A percentile compares a stretch with the other conserved stretches of the same genome.
phyloP scores from a whole-genome alignment of 2,329 filamentous ascomycete genomes.

The Botryotinia narcissicola region DNA sequence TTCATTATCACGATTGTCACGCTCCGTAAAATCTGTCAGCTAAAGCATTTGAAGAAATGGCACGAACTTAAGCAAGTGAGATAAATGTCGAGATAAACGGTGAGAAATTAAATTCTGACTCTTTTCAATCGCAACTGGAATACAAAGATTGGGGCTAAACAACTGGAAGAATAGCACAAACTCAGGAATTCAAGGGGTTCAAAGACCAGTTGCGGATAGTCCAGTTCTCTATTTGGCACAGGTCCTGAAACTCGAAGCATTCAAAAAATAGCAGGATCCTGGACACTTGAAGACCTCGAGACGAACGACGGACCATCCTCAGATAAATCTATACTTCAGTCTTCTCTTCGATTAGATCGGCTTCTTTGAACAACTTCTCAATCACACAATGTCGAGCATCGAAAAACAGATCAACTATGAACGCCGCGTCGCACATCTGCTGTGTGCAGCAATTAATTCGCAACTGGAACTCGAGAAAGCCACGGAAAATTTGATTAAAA shows the following conservation, averaged over 20 bases:
- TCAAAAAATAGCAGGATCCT: rapidly evolving
- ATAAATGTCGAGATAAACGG: background rate
- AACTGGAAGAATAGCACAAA: background rate
- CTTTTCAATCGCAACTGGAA: background rate
- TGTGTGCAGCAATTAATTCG: background rate
- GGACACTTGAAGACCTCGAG: background rate
- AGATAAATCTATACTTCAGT: background rate
- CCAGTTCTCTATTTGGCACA: background rate
- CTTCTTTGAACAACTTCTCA: background rate
- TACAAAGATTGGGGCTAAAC: background rate
- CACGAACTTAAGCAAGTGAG: background rate
- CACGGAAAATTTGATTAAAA: background rate
- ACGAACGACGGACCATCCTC: background rate
- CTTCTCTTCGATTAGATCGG: background rate
- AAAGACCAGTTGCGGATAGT: background rate
- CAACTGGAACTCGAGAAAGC: constrained; percentile 7
- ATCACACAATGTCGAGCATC: background rate
- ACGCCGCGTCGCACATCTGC: background rate
- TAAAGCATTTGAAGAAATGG: background rate
- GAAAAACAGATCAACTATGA: background rate
- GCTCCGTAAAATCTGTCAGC: background rate
- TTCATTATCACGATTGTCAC: background rate
- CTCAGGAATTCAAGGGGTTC: background rate
- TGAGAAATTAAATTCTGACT: background rate
- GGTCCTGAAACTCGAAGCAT: background rate